Evolutionary conservation across 306 rosid genomes (phyloP), one percentile per base, ranked within the genome.

Genomic region (Elaeagnus macrophylla): DNA sequence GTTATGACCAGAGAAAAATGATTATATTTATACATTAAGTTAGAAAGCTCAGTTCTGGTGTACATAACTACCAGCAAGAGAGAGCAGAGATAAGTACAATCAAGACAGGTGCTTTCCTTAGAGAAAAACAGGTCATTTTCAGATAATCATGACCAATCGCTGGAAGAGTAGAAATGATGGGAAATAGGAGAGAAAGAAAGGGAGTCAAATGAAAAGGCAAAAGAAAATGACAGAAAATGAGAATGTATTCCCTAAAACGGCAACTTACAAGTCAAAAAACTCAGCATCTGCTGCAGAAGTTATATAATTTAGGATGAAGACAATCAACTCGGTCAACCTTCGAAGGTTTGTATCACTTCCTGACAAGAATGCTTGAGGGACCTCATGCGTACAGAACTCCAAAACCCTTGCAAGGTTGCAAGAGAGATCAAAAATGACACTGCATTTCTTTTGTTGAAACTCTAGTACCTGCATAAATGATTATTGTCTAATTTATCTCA

Each of bases 381-480:
- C 82, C 61, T 82, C 88, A 20, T 16, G 87, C 48, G 99, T 87
- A 64, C 85, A 84, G 59, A 91, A 91, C 72, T 91, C 96, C 67
- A 87, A 60, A 57, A 87, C 81, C 75, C 94, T 80, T 46, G 96
- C 76, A 60, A 91, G 96, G 77, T 91, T 91, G 72, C 99, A 84
- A 32, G 99, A 91, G 57, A 87, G 99, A 74, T 91, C 99, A 75
- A 82, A 91, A 72, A 87, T 83, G 62, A 84, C 85, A 73, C 73
- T 74, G 72, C 99, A 91, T 79, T 87, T 87, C 74, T 84, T 80
- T 76, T 91, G 99, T 68, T 91, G 96, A 79, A 88, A 91, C 67
- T 91, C 96, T 66, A 80, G 18, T 57, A 91, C 99, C 99, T 91
- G 89, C 62, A 72, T 69, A 44, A 25, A 0, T 25, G 20, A 56